Base-by-base conservation (phyloP, 1,284 basidiomycete genomes). In the Coniferiporia weirii region DNA sequence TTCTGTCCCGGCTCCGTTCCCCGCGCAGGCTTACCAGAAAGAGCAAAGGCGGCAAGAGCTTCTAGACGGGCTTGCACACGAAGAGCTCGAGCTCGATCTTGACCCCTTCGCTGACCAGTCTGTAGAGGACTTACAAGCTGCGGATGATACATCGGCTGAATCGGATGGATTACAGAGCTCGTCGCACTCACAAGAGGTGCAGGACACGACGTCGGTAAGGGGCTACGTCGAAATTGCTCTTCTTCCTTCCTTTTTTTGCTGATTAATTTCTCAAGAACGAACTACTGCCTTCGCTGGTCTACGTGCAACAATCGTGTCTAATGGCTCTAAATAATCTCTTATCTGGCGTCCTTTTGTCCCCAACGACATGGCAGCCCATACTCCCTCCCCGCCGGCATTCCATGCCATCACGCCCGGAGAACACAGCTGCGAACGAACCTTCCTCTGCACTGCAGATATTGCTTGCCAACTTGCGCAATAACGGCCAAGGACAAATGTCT, bases 291-390 rank as follows among this genome's bases (percentile, higher is more conserved):
- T 89, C 87, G 19, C 84, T 91, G 62, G 73, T 77, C 10, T 76
- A 80, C 59, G 85, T 91, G 34, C 85, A 89, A 65, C 80, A 79
- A 62, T 87, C 86, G 15, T 89, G 86, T 69, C 66, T 91, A 20
- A 84, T 83, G 75, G 87, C 86, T 0, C 73, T 91, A 49, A 83
- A 84, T 66, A 84, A 83, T 68, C 75, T 91, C n/a, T 79, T 91
- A 27, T 83, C 81, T 43, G 74, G 59, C 7, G 32, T 55, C 27
- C n/a, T 38, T 19, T 19, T 46, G 20, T 40, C 73, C 4, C 73
- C 79, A 8, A 69, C 72, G 4, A 68, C 73, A 56, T 86, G 83
- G 83, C 75, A 73, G 59, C 76, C 82, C 19, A 84, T 85, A 61
- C 73, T 86, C 15, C 81, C 84, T 60, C 79, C 83, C 68, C 79